These are phyloP conservation scores for Schizophyllum amplum DNA, from an alignment of 1,284 basidiomycete genomes.

Conservation along the genomic window DNA sequence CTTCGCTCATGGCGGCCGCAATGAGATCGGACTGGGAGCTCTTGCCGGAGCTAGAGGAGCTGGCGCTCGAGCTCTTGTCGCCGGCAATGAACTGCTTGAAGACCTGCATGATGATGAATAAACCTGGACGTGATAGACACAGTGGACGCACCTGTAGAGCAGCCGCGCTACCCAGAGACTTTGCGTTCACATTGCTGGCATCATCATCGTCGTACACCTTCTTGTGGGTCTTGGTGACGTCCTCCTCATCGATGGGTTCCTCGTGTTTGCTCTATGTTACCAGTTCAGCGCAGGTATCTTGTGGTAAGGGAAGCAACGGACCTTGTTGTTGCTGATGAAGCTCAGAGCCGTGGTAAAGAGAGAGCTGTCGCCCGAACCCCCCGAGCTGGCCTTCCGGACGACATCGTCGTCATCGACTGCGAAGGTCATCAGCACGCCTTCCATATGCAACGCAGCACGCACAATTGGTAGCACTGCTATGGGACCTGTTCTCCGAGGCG, in stretches of 20 bases:
- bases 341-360: not conserved
- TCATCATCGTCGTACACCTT: not conserved
- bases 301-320: not conserved
- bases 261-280: not conserved
- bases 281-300: not conserved
- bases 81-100: not conserved
- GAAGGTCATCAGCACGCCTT: not conserved
- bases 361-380: not conserved
- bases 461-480: not conserved
- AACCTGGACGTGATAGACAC: not conserved
- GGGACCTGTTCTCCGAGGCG: constrained; percentile 15
- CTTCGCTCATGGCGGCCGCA: not conserved
- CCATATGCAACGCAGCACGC: not conserved
- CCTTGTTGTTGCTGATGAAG: not conserved
- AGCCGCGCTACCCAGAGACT: not conserved
- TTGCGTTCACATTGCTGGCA: not conserved
- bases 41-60: not conserved
- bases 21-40: not conserved
- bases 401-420: not conserved
- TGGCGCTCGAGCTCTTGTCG: not conserved
- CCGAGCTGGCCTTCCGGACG: not conserved
- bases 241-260: not conserved
- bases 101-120: not conserved
- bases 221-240: not conserved
- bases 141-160: not conserved